phyloP scores from a whole-genome alignment of 2,329 filamentous ascomycete genomes.

The Calonectria ilicicola region DNA sequence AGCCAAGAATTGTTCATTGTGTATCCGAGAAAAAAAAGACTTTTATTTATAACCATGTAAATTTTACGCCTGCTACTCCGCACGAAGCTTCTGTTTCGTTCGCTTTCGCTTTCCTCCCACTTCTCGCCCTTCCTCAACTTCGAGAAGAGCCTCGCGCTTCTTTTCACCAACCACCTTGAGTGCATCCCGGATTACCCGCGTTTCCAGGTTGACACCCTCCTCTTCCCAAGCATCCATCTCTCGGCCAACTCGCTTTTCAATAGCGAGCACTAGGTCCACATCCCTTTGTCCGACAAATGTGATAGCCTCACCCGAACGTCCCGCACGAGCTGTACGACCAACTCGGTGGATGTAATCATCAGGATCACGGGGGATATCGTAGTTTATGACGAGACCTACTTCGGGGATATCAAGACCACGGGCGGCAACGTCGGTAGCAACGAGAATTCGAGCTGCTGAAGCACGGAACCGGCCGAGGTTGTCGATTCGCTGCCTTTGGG shows the following conservation, averaged over 20 bases:
- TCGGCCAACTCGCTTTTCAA: constrained; percentile 84
- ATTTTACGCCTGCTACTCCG: constrained; percentile 35
- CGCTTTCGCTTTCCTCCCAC: constrained; percentile 86
- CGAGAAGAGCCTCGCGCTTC: constrained; percentile 90
- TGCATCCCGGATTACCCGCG: constrained; percentile 84
- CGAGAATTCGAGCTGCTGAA: constrained; percentile 86
- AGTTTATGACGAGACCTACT: constrained; percentile 92
- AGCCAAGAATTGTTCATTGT: neutral
- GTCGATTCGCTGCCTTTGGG: constrained; percentile 84
- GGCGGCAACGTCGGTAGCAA: constrained; percentile 95
- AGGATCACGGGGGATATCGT: constrained; percentile 93
- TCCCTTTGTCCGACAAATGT: constrained; percentile 95
- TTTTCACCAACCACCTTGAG: constrained; percentile 94
- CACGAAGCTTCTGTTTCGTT: constrained; percentile 67
- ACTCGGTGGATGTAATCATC: constrained; percentile 98
- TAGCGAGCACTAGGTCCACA: constrained; percentile 89
- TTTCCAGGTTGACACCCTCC: constrained; percentile 94
- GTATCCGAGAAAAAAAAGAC: neutral
- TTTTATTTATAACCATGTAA: neutral
- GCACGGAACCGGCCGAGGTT: constrained; percentile 95
- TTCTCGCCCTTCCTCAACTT: constrained; percentile 92
- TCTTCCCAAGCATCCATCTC: constrained; percentile 88
- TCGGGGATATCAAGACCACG: constrained; percentile 96
- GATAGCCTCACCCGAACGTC: constrained; percentile 83
- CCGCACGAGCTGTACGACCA: constrained; percentile 93